Evolutionary conservation across 164 flowering plant species (phyloP).

Genomic region (Annona cherimola): DNA sequence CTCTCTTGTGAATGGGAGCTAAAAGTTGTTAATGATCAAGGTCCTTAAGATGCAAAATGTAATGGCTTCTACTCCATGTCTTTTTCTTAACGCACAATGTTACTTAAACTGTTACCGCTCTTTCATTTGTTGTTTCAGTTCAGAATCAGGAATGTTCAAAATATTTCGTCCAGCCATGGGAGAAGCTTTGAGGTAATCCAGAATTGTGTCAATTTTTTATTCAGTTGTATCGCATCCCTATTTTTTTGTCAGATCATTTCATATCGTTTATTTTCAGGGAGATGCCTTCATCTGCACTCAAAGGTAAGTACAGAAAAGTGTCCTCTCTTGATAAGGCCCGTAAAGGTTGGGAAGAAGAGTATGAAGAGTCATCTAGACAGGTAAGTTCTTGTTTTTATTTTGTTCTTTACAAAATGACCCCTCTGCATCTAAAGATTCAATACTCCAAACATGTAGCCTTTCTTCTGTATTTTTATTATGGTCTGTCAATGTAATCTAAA

Average conservation of each 20-base stretch:
- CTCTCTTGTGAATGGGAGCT: no score
- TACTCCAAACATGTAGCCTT: not conserved
- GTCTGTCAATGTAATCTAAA: not conserved
- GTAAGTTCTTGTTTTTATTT: constrained; percentile 20
- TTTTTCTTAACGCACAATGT: not conserved
- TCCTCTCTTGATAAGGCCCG: constrained; percentile 71
- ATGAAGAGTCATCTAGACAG: constrained; percentile 84
- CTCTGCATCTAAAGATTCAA: not conserved
- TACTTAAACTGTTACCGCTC: not conserved
- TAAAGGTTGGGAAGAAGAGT: constrained; percentile 91
- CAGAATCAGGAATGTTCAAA: constrained; percentile 64
- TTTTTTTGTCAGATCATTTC: not conserved
- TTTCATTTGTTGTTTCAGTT: constrained; percentile 37
- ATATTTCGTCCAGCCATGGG: constrained; percentile 88
- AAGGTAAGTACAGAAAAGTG: constrained; percentile 69
- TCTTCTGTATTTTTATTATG: not conserved
- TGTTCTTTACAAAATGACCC: not conserved
- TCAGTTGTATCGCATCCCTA: not conserved
- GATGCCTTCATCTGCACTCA: constrained; percentile 74
- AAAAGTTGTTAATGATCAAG: no score
- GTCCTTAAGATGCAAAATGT: no score
- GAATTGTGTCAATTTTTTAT: not conserved
- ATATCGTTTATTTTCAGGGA: constrained; percentile 43
- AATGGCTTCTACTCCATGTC: not conserved
- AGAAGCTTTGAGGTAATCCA: constrained; percentile 73